These are phyloP conservation scores for Mrakia blollopis DNA, from an alignment of 768 basidiomycete genomes.

Conservation along the genomic window DNA sequence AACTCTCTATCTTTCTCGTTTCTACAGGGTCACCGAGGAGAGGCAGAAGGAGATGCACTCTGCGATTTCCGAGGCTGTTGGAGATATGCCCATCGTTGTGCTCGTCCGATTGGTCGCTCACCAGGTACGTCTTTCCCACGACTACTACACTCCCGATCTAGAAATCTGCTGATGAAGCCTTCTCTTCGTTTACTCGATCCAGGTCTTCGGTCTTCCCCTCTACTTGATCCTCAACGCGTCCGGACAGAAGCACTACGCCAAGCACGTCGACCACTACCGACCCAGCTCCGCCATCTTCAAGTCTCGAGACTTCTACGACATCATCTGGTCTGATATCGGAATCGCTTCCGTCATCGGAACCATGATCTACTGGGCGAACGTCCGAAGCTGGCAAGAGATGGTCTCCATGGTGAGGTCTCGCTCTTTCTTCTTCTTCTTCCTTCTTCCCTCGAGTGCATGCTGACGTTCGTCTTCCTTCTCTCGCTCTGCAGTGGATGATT, in stretches of 20 bases:
- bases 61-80: conserved; percentile 70
- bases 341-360: conserved; percentile 47
- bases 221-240: conserved; percentile 79
- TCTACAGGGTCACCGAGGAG: conserved; percentile 38
- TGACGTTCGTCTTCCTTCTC: too few relatives aligned
- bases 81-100: conserved; percentile 72
- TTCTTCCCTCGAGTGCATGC: not conserved
- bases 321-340: conserved; percentile 81
- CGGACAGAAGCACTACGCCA: conserved; percentile 54
- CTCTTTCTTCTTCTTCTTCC: not conserved
- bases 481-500: conserved; percentile 62
- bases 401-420: conserved; percentile 54
- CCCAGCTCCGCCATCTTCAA: conserved; percentile 58
- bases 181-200: not conserved
- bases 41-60: conserved; percentile 37
- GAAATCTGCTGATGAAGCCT: too few relatives aligned
- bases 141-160: too few relatives aligned
- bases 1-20: not conserved
- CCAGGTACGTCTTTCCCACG: conserved; percentile 56
- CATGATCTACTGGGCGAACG: conserved; percentile 54
- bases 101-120: conserved; percentile 44
- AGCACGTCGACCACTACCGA: conserved; percentile 65
- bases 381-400: conserved; percentile 51
- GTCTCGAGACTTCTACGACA: conserved; percentile 48
- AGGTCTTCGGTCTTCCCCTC: conserved; percentile 81